Conservation (phyloP, 148 eudicot genomes). For the Nyssa sinensis region DNA sequence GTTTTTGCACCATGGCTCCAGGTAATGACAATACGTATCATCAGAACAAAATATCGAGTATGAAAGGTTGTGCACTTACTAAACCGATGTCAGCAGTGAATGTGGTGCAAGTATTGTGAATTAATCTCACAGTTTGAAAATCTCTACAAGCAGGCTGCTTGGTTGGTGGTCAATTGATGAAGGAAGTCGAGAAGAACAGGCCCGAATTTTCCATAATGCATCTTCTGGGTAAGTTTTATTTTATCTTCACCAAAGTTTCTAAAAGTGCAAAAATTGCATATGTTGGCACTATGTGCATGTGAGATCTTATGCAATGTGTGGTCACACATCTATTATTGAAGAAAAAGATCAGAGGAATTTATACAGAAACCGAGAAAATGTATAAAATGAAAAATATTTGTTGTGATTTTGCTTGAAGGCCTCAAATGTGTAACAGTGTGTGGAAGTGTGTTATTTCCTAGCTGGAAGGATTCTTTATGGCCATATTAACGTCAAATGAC, state of each 20-base stretch:
- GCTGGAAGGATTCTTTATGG: no score
- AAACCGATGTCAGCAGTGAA: not conserved
- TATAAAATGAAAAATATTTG: no score
- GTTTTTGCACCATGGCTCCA: constrained; percentile 87
- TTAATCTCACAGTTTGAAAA: constrained; percentile 5
- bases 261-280: not conserved
- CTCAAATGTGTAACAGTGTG: no score
- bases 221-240: constrained; percentile 60
- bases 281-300: not conserved
- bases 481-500: no score
- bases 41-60: not conserved
- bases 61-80: not conserved
- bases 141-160: constrained; percentile 53
- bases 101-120: not conserved
- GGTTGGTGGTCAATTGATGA: constrained; percentile 99
- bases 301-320: not conserved
- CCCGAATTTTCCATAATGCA: constrained; percentile 66
- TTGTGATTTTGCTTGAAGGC: not conserved
- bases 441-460: no score
- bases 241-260: not conserved
- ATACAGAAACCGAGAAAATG: no score
- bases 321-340: not conserved
- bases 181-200: constrained; percentile 95
- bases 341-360: not conserved
- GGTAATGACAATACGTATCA: constrained; percentile 36